phyloP scores from a whole-genome alignment of 768 basidiomycete genomes.

The Candolleomyces eurysporus region DNA sequence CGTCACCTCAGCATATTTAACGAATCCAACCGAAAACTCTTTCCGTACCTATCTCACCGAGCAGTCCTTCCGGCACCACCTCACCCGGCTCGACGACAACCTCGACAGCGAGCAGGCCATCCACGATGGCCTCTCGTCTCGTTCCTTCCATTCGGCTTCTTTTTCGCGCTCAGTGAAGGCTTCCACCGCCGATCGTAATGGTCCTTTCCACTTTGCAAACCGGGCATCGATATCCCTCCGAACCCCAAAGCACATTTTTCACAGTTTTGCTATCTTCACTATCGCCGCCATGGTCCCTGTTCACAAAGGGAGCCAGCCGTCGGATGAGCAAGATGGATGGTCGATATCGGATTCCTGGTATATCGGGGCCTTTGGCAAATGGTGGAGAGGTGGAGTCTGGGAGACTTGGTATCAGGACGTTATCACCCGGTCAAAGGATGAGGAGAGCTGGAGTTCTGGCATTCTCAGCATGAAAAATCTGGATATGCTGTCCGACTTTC shows the following conservation, averaged over 20 bases:
- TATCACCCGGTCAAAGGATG: conserved; percentile 59
- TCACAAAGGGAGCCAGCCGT: conserved; percentile 32
- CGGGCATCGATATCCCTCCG: conserved; percentile 90
- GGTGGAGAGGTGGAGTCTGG: conserved; percentile 85
- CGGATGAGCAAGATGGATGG: conserved; percentile 42
- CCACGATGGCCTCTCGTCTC: conserved; percentile 22
- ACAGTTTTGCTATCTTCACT: conserved; percentile 84
- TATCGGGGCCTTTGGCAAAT: conserved; percentile 85
- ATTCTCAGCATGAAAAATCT: conserved; percentile 73
- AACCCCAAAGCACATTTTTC: conserved; percentile 86
- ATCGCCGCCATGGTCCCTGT: conserved; percentile 74
- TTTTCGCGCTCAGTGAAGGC: conserved; percentile 25
- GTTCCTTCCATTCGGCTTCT: conserved; percentile 26
- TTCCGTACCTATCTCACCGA: conserved; percentile 97
- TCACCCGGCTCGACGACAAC: conserved; percentile 77
- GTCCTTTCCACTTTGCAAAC: conserved; percentile 84
- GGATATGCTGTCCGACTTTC: conserved; percentile 65
- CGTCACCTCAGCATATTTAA: conserved; percentile 73
- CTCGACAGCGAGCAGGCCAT: conserved; percentile 49
- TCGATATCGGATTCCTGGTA: conserved; percentile 82
- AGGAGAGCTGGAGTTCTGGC: conserved; percentile 76
- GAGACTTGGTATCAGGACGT: conserved; percentile 79
- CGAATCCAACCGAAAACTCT: conserved; percentile 91
- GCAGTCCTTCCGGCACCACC: conserved; percentile 92
- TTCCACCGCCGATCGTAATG: conserved; percentile 18